Evolutionary conservation across 192 early-diverging fungal species (phyloP).

Genomic region (Gaertneriomyces semiglobifer): DNA sequence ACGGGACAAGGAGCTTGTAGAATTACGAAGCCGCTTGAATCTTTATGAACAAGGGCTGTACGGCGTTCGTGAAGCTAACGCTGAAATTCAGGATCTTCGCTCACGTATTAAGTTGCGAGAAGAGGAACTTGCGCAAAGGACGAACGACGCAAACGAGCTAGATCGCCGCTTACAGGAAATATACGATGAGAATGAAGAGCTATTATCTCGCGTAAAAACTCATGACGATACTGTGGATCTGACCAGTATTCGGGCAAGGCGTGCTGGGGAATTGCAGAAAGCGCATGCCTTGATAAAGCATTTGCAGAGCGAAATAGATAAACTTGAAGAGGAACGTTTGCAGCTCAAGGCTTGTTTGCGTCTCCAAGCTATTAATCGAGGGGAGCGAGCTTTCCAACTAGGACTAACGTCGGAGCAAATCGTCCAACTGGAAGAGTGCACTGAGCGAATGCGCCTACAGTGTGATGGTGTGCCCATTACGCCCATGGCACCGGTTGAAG

Average conservation of each 20-base stretch:
- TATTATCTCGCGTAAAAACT: slow-evolving; percentile 32
- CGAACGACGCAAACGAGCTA: slow-evolving; percentile 43
- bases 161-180: slow-evolving; percentile 41
- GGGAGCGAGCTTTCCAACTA: slow-evolving; percentile 41
- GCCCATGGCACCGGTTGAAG: neutral
- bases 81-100: slow-evolving; percentile 48
- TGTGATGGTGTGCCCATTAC: slow-evolving; percentile 15
- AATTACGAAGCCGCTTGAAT: slow-evolving; percentile 34
- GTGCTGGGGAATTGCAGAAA: slow-evolving; percentile 48
- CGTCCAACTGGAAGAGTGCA: slow-evolving; percentile 47
- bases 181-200: slow-evolving; percentile 47
- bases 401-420: slow-evolving; percentile 48
- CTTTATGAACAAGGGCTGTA: slow-evolving; percentile 45
- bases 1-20: slow-evolving; percentile 42
- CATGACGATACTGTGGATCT: slow-evolving; percentile 42
- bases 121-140: slow-evolving; percentile 38
- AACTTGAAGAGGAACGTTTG: slow-evolving; percentile 51
- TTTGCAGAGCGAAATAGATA: slow-evolving; percentile 50
- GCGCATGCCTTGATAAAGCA: slow-evolving; percentile 30
- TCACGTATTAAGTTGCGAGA: slow-evolving; percentile 34
- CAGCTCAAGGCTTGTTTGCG: slow-evolving; percentile 42
- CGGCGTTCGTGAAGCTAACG: slow-evolving; percentile 46
- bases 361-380: slow-evolving; percentile 40
- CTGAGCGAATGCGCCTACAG: slow-evolving; percentile 34
- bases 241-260: slow-evolving; percentile 36